Evolutionary conservation across 2,329 filamentous ascomycete species (phyloP).

Genomic region (Cephalotrichum gorgonifer): DNA sequence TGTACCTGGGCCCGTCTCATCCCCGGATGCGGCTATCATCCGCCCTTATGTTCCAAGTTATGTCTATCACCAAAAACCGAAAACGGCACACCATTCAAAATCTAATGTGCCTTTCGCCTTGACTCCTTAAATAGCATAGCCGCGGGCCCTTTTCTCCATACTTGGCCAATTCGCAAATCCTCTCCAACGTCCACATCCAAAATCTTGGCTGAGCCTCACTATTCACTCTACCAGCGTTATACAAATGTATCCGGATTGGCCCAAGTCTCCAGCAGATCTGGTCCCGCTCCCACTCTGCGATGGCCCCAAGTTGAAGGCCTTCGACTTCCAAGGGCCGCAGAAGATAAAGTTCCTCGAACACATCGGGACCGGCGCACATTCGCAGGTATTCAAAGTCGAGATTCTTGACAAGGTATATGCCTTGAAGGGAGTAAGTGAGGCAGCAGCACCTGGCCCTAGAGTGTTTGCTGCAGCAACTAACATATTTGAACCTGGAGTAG

Average conservation of each 20-base stretch:
- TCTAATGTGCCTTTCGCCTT: no score
- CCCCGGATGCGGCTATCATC: no score
- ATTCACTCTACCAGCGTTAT: no score
- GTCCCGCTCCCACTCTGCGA: conserved; percentile 11
- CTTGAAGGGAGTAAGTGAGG: conserved; percentile 11
- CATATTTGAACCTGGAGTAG: neutral
- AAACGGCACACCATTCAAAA: no score
- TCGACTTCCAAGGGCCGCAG: conserved; percentile 13
- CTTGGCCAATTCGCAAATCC: no score
- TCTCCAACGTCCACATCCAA: no score
- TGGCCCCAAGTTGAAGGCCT: conserved; percentile 14
- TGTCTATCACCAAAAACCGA: no score
- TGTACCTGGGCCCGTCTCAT: no score
- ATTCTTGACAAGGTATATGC: conserved; percentile 11
- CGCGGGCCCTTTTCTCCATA: no score
- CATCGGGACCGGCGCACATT: conserved; percentile 9
- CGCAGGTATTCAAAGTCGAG: conserved; percentile 10
- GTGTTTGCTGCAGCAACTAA: neutral
- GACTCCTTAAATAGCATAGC: no score
- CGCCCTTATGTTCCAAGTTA: no score
- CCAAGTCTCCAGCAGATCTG: conserved; percentile 9
- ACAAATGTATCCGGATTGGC: conserved; percentile 10
- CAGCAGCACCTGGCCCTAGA: neutral
- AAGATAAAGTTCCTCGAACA: conserved; percentile 13
- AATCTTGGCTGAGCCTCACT: neutral